Conservation (phyloP, 2,329 filamentous ascomycete species). For the Corynespora cassiicola region DNA sequence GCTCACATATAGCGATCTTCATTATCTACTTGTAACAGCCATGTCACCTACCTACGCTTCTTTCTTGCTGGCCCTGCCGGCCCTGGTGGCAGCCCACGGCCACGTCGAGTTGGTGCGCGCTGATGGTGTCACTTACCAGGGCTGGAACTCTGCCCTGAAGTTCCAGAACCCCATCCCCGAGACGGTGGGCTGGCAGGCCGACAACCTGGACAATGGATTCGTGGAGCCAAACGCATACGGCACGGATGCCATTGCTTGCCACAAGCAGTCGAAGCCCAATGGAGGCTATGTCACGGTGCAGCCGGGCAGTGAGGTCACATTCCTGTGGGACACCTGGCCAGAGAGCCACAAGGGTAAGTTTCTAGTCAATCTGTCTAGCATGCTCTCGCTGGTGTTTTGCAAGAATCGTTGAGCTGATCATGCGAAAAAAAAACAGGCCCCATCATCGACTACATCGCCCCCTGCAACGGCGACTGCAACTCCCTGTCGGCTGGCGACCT, state of each 20-base stretch:
- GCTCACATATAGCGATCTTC: no score
- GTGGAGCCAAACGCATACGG: conserved; percentile 34
- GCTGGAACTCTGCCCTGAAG: conserved; percentile 37
- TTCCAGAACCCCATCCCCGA: conserved; percentile 37
- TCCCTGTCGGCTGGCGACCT: conserved; percentile 28
- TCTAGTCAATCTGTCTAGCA: not conserved
- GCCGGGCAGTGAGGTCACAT: conserved; percentile 39
- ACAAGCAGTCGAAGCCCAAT: conserved; percentile 40
- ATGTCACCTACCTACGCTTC: conserved; percentile 18
- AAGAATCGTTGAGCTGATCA: no score
- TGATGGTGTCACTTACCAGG: conserved; percentile 34
- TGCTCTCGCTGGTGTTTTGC: no score
- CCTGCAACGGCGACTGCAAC: conserved; percentile 34
- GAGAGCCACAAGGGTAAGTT: conserved; percentile 26
- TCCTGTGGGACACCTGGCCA: conserved; percentile 42
- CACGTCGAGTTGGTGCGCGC: conserved; percentile 36
- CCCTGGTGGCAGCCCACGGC: conserved; percentile 37
- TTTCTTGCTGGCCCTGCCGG: conserved; percentile 21
- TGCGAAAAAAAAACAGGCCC: no score
- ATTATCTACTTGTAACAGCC: no score
- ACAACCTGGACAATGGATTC: conserved; percentile 46
- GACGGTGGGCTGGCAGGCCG: conserved; percentile 41
- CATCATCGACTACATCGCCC: conserved; percentile 44
- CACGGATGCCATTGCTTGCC: conserved; percentile 41
- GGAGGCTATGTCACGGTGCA: conserved; percentile 39